Base-by-base conservation (phyloP, 768 basidiomycete species). In the Pisolithus tinctorius region DNA sequence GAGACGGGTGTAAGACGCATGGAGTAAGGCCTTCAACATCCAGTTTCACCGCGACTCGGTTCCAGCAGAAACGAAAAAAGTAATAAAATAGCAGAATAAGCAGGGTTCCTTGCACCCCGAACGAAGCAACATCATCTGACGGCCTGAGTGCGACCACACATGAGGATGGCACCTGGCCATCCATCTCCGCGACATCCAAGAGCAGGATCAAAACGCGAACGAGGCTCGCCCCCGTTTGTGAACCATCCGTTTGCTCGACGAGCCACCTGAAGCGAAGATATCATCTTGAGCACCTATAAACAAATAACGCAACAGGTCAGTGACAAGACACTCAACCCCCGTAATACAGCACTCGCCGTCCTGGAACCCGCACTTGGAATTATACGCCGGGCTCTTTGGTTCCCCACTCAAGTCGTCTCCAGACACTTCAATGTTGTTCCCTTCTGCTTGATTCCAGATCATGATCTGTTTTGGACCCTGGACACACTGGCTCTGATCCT, bases 401-500 rank as follows among this genome's bases (percentile, higher is more conserved):
- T 59, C 46, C 16, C 76, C 76, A 8, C 58, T 51, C 14, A 59
- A 55, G 58, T 79, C 77, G 10, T 43, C 58, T 0, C 78, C 78
- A 5, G 58, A 58, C 1, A 78, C 74, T 11, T 63, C 46, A 57
- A 80, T 73, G 54, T 79, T 81, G 59, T 79, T 73, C 2, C 78
- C 74, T 3, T 70, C 67, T 0, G 46, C 44, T 58, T 80, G 78
- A 55, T 81, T 71, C 78, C 77, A 81, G 60, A 73, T 75, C 39
- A 81, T 56, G 75, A 80, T 75, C 68, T 81, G 78, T 55, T 80
- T 80, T 2, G 79, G 68, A 39, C 78, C 79, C 55, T 71, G 65
- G 20, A 65, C 65, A 55, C 79, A 81, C 20, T 58, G 66, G 10
- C 57, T 58, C 4, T 65, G 61, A 49, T 80, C 65, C 44, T 68